phyloP scores from a whole-genome alignment of 139 green algal species.

The Chlorella ohadii region DNA sequence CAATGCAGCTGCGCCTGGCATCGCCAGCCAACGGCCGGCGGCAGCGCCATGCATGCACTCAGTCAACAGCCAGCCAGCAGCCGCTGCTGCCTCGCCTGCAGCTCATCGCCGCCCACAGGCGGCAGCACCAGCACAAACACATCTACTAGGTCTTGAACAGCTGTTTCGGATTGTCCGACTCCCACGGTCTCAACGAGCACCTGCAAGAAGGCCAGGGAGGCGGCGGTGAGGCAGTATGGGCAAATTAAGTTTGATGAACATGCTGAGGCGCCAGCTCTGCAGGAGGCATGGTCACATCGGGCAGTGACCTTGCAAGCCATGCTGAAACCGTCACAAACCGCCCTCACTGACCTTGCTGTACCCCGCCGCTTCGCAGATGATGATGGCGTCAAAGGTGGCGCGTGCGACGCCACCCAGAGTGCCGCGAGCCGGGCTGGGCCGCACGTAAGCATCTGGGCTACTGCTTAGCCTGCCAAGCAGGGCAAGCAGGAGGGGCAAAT shows the following conservation, averaged over 20 bases:
- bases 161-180: constrained; percentile 69
- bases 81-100: constrained; percentile 3
- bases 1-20: no score
- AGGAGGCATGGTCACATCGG: no score
- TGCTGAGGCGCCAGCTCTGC: no score
- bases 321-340: constrained; percentile 18
- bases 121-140: constrained; percentile 69
- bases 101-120: constrained; percentile 47
- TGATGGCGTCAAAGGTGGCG: constrained; percentile 63
- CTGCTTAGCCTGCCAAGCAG: constrained; percentile 34
- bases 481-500: background rate
- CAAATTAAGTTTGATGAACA: background rate
- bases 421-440: constrained; percentile 62
- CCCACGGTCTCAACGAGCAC: constrained; percentile 71
- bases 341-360: constrained; percentile 45
- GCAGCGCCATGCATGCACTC: no score
- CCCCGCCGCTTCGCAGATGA: constrained; percentile 66
- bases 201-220: background rate
- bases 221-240: background rate
- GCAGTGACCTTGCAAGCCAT: no score
- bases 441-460: constrained; percentile 57
- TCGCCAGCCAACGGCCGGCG: no score
- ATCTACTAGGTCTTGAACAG: constrained; percentile 68
- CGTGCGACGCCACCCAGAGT: constrained; percentile 67
- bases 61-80: no score